Evolutionary conservation across 345 rosid species (phyloP), one percentile per base, ranked within the genome.

Genomic region (Lagerstroemia speciosa): DNA sequence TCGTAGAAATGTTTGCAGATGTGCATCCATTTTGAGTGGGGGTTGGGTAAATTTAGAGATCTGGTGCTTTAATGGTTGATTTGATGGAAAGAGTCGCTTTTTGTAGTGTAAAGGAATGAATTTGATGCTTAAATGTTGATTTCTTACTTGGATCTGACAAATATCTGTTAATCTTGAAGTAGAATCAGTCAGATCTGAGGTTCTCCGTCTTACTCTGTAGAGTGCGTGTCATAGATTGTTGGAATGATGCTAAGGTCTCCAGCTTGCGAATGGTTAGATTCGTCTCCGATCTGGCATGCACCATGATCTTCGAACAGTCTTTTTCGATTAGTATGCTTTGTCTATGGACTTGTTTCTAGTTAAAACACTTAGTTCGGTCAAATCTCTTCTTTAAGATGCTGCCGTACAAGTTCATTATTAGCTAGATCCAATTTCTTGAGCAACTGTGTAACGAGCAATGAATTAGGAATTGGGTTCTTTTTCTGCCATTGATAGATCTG

Each of bases 401-500:
- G 31, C 62, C 26, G 62, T 1, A 57, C 1, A 14, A 27, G 62
- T 57, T 50, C 8, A n/a, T 8, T 17, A 46, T 46, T 3, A 46
- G n/a, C 27, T n/a, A 57, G 62, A 27, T 58, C 63, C 46, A 41
- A 8, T 8, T 41, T 41, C 16, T 16, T 41, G 46, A 8, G 46
- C 10, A 9, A 41, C 46, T 36, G 38, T 36, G 38, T 36, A 36
- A 4, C 7, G 38, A 36, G 5, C 38, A 9, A 36, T 36, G 38
- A 36, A 36, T 36, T 36, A 9, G 38, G 38, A 36, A 9, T 36
- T 36, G 5, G 38, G 38, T 9, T 36, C 5, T 36, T 9, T n/a
- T 41, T 62, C 24, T 24, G 27, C n/a, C n/a, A n/a, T n/a, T 52
- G 73, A 64, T 30, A 57, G 33, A 33, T 58, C 17, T 70, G 62